phyloP scores from a whole-genome alignment of 163 green algal genomes.

The Scenedesmus sp. region DNA sequence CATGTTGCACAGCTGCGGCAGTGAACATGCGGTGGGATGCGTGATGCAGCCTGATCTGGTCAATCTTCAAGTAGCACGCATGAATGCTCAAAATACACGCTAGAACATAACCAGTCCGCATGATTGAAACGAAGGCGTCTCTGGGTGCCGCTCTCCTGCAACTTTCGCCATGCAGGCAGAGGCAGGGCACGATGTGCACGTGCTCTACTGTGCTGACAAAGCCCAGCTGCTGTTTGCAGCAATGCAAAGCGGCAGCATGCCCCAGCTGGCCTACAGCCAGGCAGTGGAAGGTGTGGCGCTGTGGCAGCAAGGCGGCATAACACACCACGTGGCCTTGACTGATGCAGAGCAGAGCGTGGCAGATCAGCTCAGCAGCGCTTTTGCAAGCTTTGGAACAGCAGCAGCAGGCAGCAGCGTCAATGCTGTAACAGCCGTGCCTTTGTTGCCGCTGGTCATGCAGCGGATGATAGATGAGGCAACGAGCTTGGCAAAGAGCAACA shows the following conservation, averaged over 20 bases:
- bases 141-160: not conserved
- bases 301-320: not conserved
- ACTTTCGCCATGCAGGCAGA: not conserved
- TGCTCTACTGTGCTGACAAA: slow-evolving; percentile 52
- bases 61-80: too few species aligned
- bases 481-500: not conserved
- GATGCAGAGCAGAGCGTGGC: slow-evolving; percentile 34
- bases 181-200: slow-evolving; percentile 54
- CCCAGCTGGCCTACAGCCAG: slow-evolving; percentile 26
- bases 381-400: not conserved
- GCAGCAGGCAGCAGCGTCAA: not conserved
- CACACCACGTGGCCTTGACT: slow-evolving; percentile 24
- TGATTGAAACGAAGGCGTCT: not conserved
- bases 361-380: not conserved
- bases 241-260: slow-evolving; percentile 25
- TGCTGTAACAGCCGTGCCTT: not conserved
- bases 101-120: too few species aligned
- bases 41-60: too few species aligned
- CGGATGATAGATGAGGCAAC: not conserved
- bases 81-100: too few species aligned
- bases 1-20: not conserved
- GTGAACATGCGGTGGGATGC: too few species aligned
- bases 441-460: not conserved
- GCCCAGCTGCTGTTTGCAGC: slow-evolving; percentile 17
- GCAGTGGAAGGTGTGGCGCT: slow-evolving; percentile 35